Evolutionary conservation across 2,329 filamentous ascomycete genomes (phyloP), one percentile per base, ranked within the genome.

Genomic region (Bisporella sp.): DNA sequence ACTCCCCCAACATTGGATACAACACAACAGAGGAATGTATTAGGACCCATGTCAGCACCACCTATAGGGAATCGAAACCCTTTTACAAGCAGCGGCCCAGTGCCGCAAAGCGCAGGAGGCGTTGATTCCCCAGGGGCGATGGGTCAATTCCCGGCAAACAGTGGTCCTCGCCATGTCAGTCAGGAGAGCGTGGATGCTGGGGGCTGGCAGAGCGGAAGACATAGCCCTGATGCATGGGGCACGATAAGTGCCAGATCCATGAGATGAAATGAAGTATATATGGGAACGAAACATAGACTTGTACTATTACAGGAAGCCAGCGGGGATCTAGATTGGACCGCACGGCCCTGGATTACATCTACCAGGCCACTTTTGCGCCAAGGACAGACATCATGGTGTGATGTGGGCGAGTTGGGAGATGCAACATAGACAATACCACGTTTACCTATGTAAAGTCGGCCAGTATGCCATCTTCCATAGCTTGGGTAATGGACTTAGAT

Each of bases 201-300:
- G 74, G 49, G 75, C 82, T 57, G 78, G 85, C 50, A 77, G 60
- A 84, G 83, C 59, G 87, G 87, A 7, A 73, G 87, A 41, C 86
- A 90, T 62, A 89, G 85, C 59, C 87, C 87, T 4, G 87, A 91
- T 67, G 87, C 87, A 11, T 91, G 90, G 73, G 81, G 86, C 2
- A 87, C 84, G 46, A 71, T 91, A 21, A 65, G 62, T 60, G 62
- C 61, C 7, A 61, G 63, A 54, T 61, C 60, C 53, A 51, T 57
- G 53, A 62, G 61, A 56, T 65, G 59, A 52, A 46, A 44, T 40
- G 28, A 46, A 52, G 41, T 43, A 21, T 21, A 21, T 21, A 21
- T 21, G 21, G 21, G 21, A 21, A 21, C 3, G 21, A 21, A 21
- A 21, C 21, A 21, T 21, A 21, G 21, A 21, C 21, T 21, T 21